phyloP scores from a whole-genome alignment of 306 rosid genomes.

The Gastrolobium villosum region DNA sequence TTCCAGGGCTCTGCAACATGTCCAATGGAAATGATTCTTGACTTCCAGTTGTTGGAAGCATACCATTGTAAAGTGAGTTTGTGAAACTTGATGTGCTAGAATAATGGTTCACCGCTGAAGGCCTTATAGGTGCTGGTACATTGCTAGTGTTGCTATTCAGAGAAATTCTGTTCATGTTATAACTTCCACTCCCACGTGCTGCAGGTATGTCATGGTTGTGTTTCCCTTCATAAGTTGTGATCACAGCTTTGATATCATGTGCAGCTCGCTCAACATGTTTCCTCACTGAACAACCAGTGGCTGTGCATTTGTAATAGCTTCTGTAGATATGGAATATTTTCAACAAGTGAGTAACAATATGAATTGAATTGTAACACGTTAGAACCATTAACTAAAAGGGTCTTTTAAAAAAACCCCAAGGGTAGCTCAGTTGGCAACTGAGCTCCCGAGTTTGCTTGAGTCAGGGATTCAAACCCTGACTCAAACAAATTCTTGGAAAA shows the following conservation, averaged over 20 bases:
- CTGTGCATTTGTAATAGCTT: slow-evolving; percentile 98
- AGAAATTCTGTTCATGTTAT: slow-evolving; percentile 53
- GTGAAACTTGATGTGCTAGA: slow-evolving; percentile 47
- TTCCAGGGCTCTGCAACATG: slow-evolving; percentile 52
- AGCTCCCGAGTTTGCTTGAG: too few species aligned
- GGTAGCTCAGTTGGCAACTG: too few species aligned
- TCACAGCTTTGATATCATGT: slow-evolving; percentile 80
- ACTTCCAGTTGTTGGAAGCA: slow-evolving; percentile 45
- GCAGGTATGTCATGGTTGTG: slow-evolving; percentile 96
- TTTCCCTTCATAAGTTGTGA: slow-evolving; percentile 96
- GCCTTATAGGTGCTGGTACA: slow-evolving; percentile 58
- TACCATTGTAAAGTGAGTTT: slow-evolving; percentile 49
- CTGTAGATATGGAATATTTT: slow-evolving; percentile 51
- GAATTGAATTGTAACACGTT: slow-evolving; percentile 12
- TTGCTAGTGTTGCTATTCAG: slow-evolving; percentile 39
- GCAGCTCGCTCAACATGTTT: slow-evolving; percentile 96
- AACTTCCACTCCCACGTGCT: slow-evolving; percentile 74
- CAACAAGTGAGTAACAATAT: slow-evolving; percentile 32
- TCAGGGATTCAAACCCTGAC: too few species aligned
- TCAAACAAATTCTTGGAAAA: too few species aligned
- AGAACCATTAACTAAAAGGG: slow-evolving; percentile 23
- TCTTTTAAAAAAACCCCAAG: too few species aligned
- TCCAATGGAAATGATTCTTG: slow-evolving; percentile 53
- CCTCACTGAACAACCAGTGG: slow-evolving; percentile 81
- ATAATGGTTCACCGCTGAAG: slow-evolving; percentile 55